A percentile compares a stretch with the other conserved stretches of the same genome.
These are phyloP conservation scores for Knoxia roxburghii DNA, from an alignment of 257 asterid species.

Conservation along the genomic window DNA sequence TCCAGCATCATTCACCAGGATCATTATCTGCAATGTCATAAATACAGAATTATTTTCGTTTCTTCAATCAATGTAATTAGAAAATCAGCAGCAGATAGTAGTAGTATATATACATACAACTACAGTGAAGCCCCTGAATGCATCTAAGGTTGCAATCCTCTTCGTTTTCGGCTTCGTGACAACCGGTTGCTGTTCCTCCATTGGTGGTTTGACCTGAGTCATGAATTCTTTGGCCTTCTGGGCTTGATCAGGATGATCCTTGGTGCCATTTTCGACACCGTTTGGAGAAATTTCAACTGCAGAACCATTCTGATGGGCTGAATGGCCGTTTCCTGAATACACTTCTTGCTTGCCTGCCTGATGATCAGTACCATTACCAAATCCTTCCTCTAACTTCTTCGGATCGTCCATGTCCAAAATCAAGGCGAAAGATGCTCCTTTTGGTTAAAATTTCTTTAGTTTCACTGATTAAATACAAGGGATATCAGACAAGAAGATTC, in stretches of 20 bases:
- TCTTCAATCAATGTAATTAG: too few relatives aligned
- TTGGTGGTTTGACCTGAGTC: slow-evolving; percentile 10
- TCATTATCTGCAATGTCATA: slow-evolving; percentile 61
- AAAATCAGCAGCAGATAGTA: background rate
- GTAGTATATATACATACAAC: slow-evolving; percentile 39
- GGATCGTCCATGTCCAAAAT: slow-evolving; percentile 57
- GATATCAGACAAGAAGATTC: too few relatives aligned
- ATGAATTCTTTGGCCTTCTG: background rate
- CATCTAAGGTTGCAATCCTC: slow-evolving; percentile 72
- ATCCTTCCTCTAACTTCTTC: slow-evolving; percentile 48
- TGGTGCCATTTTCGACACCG: background rate
- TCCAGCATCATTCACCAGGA: slow-evolving; percentile 87
- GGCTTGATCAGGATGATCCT: background rate
- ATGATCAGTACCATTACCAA: slow-evolving; percentile 14
- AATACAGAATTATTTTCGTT: too few relatives aligned
- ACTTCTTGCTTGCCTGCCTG: slow-evolving; percentile 8
- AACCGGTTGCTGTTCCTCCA: slow-evolving; percentile 14
- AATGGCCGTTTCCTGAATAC: slow-evolving; percentile 3
- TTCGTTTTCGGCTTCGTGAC: slow-evolving; percentile 41
- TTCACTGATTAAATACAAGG: too few relatives aligned
- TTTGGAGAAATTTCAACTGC: too few relatives aligned
- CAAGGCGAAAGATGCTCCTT: too few relatives aligned
- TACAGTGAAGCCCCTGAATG: slow-evolving; percentile 76
- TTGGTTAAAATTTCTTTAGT: too few relatives aligned
- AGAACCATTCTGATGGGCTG: slow-evolving; percentile 11